phyloP scores from a whole-genome alignment of 352 stramenopile genomes.

The Globisporangium apiculatum region DNA sequence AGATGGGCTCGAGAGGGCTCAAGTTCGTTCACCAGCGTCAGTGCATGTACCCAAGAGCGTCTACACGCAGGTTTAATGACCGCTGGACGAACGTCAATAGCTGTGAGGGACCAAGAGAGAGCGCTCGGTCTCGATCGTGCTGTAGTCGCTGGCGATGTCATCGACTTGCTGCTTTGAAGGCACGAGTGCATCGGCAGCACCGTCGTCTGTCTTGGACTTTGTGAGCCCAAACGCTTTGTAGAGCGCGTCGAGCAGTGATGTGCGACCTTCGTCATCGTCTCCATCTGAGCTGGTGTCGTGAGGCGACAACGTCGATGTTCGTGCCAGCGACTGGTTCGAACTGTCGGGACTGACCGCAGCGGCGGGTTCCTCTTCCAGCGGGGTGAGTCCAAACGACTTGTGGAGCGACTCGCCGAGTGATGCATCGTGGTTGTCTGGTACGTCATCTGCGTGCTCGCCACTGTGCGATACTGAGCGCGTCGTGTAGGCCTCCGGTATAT shows the following conservation, averaged over 20 bases:
- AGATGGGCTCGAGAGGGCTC: too few relatives aligned
- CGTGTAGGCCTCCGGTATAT: neutral
- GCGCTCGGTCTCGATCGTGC: neutral
- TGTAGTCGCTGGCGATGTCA: neutral
- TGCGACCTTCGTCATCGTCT: neutral
- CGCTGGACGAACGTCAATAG: too few relatives aligned
- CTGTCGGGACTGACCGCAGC: neutral
- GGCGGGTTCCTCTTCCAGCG: neutral
- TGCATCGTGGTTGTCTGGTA: neutral
- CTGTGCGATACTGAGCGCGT: neutral
- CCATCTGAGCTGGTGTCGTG: too few relatives aligned
- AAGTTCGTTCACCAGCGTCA: too few relatives aligned
- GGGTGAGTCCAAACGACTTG: neutral
- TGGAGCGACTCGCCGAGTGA: neutral
- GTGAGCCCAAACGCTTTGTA: slow-evolving; percentile 7
- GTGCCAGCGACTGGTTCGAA: neutral
- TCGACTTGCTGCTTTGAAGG: neutral
- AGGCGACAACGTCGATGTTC: neutral
- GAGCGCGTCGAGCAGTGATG: slow-evolving; percentile 5
- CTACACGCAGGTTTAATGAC: too few relatives aligned
- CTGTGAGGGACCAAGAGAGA: neutral
- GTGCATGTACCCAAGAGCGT: too few relatives aligned
- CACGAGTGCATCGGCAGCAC: neutral
- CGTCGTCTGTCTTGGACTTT: neutral
- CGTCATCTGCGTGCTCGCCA: neutral